phyloP scores from a whole-genome alignment of 306 rosid species.

The Arachis stenosperma region DNA sequence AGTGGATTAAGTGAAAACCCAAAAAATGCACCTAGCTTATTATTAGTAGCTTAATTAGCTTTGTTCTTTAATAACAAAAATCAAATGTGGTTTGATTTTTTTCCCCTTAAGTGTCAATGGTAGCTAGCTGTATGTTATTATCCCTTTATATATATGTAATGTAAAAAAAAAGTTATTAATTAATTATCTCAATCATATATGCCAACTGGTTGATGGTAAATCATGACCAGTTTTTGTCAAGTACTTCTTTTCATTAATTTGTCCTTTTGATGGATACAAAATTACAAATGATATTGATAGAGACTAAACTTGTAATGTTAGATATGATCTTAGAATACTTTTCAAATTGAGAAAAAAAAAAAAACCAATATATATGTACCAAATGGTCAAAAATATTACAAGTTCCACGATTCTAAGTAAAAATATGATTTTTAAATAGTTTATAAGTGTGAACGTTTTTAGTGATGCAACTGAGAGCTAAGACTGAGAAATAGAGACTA shows the following conservation, averaged over 20 bases:
- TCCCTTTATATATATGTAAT: conserved; percentile 28
- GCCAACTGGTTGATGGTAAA: conserved; percentile 24
- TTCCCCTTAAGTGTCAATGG: background rate
- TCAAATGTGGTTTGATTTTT: background rate
- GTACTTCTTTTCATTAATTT: conserved; percentile 4
- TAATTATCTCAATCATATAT: conserved; percentile 1
- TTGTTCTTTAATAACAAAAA: conserved; percentile 4
- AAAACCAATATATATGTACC: no score
- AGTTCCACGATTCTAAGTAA: no score
- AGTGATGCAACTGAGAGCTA: no score
- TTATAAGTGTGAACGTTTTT: no score
- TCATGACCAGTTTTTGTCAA: conserved; percentile 12
- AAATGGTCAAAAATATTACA: no score
- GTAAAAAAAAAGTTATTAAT: background rate
- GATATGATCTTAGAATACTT: background rate
- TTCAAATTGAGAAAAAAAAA: background rate
- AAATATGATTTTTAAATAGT: no score
- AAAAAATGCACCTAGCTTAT: conserved; percentile 9
- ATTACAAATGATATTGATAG: background rate
- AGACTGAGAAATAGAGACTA: no score
- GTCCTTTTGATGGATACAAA: conserved; percentile 23
- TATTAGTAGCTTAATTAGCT: background rate
- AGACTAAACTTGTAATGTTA: background rate
- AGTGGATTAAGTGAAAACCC: background rate
- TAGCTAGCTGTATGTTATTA: background rate